These are phyloP conservation scores for Vaccinium darrowii DNA, from an alignment of 148 eudicot species.

Conservation along the genomic window DNA sequence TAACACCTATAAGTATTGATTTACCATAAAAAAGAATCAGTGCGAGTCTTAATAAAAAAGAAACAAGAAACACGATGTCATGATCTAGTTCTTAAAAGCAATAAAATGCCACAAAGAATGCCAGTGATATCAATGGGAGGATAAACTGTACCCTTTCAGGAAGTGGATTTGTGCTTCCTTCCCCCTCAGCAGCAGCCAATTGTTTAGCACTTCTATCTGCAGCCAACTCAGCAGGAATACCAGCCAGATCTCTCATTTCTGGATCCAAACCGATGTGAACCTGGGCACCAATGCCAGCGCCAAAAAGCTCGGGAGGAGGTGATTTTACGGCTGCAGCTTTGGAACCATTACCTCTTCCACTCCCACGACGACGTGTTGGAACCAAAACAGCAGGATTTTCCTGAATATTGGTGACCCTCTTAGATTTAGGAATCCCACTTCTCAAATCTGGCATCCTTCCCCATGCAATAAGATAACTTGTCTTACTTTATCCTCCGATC, in stretches of 20 bases:
- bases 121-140: background rate
- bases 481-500: conserved; percentile 11
- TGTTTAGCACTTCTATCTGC: conserved; percentile 26
- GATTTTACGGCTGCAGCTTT: conserved; percentile 26
- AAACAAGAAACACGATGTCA: background rate
- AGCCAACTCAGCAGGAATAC: conserved; percentile 29
- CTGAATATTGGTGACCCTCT: conserved; percentile 25
- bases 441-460: conserved; percentile 40
- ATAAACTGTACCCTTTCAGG: conserved; percentile 32
- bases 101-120: background rate
- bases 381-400: conserved; percentile 28
- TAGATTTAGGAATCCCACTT: conserved; percentile 33
- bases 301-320: conserved; percentile 26
- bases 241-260: conserved; percentile 20
- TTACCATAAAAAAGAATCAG: background rate
- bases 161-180: conserved; percentile 40
- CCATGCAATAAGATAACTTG: conserved; percentile 31
- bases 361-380: conserved; percentile 33
- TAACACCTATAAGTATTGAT: background rate
- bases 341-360: conserved; percentile 22
- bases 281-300: conserved; percentile 22
- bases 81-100: background rate
- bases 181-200: conserved; percentile 28
- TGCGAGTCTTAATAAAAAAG: background rate
- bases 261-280: conserved; percentile 16